phyloP scores from a whole-genome alignment of 495 filamentous ascomycete species.

The Antarctomyces pellizariae region DNA sequence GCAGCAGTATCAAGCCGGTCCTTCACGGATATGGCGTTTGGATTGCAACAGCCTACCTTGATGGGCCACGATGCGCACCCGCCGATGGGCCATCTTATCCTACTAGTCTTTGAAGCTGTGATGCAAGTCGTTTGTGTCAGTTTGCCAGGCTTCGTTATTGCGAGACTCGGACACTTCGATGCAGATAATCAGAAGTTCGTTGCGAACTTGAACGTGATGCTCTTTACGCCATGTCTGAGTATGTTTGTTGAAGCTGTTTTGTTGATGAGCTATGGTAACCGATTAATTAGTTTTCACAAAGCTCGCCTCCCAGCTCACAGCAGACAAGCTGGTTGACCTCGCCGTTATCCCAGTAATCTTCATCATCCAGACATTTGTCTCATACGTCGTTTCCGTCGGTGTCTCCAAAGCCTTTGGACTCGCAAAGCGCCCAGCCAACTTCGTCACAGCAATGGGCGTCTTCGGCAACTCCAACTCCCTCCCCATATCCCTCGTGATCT shows the following conservation, averaged over 20 bases:
- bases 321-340: conserved; percentile 70
- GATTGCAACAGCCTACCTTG: too few relatives aligned
- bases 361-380: conserved; percentile 60
- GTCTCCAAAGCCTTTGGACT: conserved; percentile 58
- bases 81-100: conserved; percentile 47
- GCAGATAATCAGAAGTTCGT: conserved; percentile 87
- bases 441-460: conserved; percentile 90
- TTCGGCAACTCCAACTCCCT: conserved; percentile 98
- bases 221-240: conserved; percentile 96
- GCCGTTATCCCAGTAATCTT: conserved; percentile 91
- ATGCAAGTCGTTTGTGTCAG: conserved; percentile 90
- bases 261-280: conserved; percentile 4
- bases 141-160: conserved; percentile 85
- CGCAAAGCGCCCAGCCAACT: conserved; percentile 65
- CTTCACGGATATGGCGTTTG: too few relatives aligned
- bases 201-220: conserved; percentile 76
- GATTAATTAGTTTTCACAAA: conserved; percentile 71
- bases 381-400: conserved; percentile 45
- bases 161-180: conserved; percentile 74
- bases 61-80: conserved; percentile 19
- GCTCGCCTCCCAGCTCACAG: conserved; percentile 81
- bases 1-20: too few relatives aligned
- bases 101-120: conserved; percentile 90
- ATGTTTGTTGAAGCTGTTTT: conserved; percentile 15
- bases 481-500: conserved; percentile 87